Conservation (phyloP, 1,139 yeast species). For the Pichia terricola region DNA sequence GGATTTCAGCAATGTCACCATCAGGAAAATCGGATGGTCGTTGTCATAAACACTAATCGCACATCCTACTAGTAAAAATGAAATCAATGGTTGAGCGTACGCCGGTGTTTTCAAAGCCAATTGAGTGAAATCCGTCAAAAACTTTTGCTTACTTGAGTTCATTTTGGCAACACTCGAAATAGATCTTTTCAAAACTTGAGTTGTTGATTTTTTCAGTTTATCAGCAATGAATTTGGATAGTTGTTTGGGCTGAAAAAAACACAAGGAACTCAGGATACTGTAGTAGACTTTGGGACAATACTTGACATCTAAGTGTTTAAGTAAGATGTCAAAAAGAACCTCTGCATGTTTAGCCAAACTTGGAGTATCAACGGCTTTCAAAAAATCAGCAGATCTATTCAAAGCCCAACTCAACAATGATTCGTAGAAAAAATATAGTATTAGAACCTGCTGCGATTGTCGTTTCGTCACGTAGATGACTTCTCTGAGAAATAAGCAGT, state of each 20-base stretch:
- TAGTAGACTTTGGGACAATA: slow-evolving; percentile 15
- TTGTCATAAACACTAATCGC: slow-evolving; percentile 22
- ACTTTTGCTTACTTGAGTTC: slow-evolving; percentile 18
- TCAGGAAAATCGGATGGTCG: slow-evolving; percentile 35
- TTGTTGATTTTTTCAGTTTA: slow-evolving; percentile 13
- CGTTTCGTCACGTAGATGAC: slow-evolving; percentile 36
- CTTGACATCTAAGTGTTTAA: slow-evolving; percentile 18
- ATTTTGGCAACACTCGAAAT: slow-evolving; percentile 11
- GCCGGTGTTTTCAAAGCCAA: slow-evolving; percentile 17
- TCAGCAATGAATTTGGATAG: slow-evolving; percentile 17
- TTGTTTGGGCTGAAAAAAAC: slow-evolving; percentile 19
- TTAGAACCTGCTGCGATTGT: slow-evolving; percentile 44
- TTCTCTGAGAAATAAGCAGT: slow-evolving; percentile 33
- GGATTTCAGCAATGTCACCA: slow-evolving; percentile 24
- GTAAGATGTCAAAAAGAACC: slow-evolving; percentile 18
- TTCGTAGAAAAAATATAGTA: slow-evolving; percentile 41
- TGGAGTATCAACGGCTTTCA: slow-evolving; percentile 13
- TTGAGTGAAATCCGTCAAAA: slow-evolving; percentile 17
- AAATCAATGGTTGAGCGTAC: slow-evolving; percentile 24
- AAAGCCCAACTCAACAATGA: slow-evolving; percentile 46
- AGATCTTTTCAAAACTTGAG: slow-evolving; percentile 19
- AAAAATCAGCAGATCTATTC: slow-evolving; percentile 43
- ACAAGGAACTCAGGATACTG: slow-evolving; percentile 17
- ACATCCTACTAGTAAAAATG: slow-evolving; percentile 28
- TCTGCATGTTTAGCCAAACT: slow-evolving; percentile 13